Evolutionary conservation across 345 rosid species (phyloP).

Genomic region (Mercurialis annua): DNA sequence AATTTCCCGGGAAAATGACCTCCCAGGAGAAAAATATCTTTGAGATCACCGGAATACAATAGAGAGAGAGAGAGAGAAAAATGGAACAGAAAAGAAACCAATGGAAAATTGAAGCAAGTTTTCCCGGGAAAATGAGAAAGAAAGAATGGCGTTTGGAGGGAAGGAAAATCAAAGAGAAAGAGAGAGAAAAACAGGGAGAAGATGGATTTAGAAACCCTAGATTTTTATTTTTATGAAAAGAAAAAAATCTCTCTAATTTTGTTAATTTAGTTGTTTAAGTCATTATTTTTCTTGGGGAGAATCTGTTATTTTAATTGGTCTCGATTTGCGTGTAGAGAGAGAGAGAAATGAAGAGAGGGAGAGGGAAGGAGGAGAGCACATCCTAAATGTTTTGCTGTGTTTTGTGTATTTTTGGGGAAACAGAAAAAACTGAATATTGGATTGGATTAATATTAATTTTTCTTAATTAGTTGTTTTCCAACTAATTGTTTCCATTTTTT

Average conservation of each 20-base stretch:
- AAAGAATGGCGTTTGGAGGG: slow-evolving; percentile 27
- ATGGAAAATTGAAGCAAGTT: background rate
- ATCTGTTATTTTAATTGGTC: slow-evolving; percentile 4
- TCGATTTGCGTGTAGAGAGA: slow-evolving; percentile 11
- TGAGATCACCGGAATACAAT: background rate
- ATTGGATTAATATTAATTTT: no score
- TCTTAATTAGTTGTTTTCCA: no score
- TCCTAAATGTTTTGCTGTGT: no score
- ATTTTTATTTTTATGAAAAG: background rate
- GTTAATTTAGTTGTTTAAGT: no score
- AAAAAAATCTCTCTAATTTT: background rate
- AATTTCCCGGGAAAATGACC: slow-evolving; percentile 24
- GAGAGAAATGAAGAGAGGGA: background rate
- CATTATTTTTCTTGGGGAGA: no score
- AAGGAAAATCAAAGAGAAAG: slow-evolving; percentile 24
- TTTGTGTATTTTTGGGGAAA: background rate
- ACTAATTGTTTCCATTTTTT: no score
- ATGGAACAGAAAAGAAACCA: no score
- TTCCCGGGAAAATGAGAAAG: background rate
- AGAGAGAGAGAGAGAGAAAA: background rate
- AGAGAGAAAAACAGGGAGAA: background rate
- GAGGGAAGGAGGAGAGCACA: background rate
- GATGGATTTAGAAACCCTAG: slow-evolving; percentile 28
- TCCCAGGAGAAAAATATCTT: slow-evolving; percentile 12
- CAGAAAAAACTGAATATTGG: no score